Percentiles rank a stretch among this genome's conserved stretches.
Conservation (phyloP, 2,329 filamentous ascomycete genomes). For the Scedosporium minutisporum region DNA sequence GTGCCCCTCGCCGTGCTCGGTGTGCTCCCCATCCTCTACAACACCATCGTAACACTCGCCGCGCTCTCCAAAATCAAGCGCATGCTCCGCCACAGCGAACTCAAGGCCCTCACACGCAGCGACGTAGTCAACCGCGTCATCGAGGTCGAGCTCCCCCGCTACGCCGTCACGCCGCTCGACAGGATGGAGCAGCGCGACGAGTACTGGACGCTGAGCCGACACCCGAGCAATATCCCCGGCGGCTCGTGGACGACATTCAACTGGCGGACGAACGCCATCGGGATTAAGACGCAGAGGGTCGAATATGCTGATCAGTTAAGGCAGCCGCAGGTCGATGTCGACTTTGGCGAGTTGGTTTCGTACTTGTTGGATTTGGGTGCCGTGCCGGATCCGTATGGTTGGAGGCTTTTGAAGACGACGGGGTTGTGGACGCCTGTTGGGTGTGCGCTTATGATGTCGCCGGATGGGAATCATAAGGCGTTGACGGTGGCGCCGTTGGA, state of each 20-base stretch:
- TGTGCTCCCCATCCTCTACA: conserved; percentile 57
- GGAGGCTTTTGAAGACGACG: conserved; percentile 44
- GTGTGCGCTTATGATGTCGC: conserved; percentile 44
- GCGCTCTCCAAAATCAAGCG: conserved; percentile 51
- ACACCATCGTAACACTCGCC: conserved; percentile 48
- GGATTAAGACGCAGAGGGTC: conserved; percentile 51
- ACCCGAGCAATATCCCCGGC: conserved; percentile 45
- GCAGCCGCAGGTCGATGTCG: conserved; percentile 42
- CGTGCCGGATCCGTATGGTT: conserved; percentile 48
- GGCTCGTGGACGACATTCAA: conserved; percentile 58
- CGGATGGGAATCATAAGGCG: conserved; percentile 37
- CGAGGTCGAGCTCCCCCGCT: conserved; percentile 55
- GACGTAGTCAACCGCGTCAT: conserved; percentile 57
- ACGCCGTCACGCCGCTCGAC: conserved; percentile 52
- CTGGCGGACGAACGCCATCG: conserved; percentile 54
- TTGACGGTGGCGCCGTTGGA: conserved; percentile 45
- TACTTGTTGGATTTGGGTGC: conserved; percentile 57
- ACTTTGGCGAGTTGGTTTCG: conserved; percentile 49
- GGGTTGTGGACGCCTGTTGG: conserved; percentile 53
- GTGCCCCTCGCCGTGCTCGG: conserved; percentile 50
- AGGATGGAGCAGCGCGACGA: conserved; percentile 39
- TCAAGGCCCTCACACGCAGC: conserved; percentile 50
- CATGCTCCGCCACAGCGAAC: conserved; percentile 44
- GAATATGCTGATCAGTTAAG: conserved; percentile 50
- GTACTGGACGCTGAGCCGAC: conserved; percentile 47